These are phyloP conservation scores for Tetrapyrgos nigripes DNA, from an alignment of 1,284 basidiomycete genomes.

Conservation along the genomic window DNA sequence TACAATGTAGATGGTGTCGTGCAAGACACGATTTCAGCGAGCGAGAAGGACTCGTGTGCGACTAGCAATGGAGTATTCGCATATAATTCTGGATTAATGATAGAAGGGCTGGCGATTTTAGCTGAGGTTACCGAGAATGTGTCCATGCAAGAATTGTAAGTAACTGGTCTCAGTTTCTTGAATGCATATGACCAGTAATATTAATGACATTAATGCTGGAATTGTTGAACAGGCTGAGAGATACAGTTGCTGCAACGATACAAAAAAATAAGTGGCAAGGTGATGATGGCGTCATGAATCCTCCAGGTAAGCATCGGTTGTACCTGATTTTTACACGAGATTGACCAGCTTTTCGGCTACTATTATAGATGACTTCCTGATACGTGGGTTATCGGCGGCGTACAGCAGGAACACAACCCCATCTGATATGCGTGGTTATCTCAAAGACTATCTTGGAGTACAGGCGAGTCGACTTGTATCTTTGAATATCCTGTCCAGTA, in stretches of 20 bases:
- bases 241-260: constrained; percentile 2
- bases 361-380: constrained; percentile 3
- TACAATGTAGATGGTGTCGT: constrained; percentile 10
- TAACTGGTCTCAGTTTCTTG: not conserved
- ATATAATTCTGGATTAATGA: constrained; percentile 10
- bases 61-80: not conserved
- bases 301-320: not conserved
- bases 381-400: constrained; percentile 10
- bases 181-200: no score
- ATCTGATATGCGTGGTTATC: not conserved
- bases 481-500: not conserved
- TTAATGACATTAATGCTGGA: not conserved
- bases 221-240: constrained; percentile 1
- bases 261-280: constrained; percentile 1
- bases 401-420: constrained; percentile 15
- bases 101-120: constrained; percentile 14
- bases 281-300: constrained; percentile 5
- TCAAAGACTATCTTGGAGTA: constrained; percentile 13
- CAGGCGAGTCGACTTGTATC: constrained; percentile 15
- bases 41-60: constrained; percentile 12
- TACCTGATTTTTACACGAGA: not conserved
- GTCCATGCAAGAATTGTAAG: not conserved
- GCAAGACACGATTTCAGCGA: constrained; percentile 11
- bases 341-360: not conserved
- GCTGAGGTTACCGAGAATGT: constrained; percentile 8